These are phyloP conservation scores for Stemphylium lycopersici DNA, from an alignment of 2,329 filamentous ascomycete species.

Conservation along the genomic window DNA sequence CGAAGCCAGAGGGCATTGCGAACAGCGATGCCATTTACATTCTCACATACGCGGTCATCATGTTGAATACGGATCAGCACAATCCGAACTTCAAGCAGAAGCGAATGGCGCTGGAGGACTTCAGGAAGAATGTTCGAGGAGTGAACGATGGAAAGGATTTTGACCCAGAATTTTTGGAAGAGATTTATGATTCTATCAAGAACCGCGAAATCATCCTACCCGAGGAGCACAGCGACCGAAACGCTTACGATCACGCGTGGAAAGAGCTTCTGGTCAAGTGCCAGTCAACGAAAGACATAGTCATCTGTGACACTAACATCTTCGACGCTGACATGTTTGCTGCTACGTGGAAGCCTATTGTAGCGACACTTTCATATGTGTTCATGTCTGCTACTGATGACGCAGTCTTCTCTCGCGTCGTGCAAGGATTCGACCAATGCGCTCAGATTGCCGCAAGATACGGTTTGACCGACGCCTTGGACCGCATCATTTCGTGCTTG, in stretches of 20 bases:
- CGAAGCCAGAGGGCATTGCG: constrained; percentile 74
- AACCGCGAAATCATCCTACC: constrained; percentile 94
- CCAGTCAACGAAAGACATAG: constrained; percentile 72
- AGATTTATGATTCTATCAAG: constrained; percentile 90
- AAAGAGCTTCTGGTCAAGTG: constrained; percentile 90
- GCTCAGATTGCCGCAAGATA: constrained; percentile 90
- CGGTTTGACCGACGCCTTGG: constrained; percentile 80
- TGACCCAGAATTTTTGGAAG: constrained; percentile 77
- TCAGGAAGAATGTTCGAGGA: constrained; percentile 86
- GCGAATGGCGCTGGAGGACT: constrained; percentile 84
- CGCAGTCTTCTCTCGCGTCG: constrained; percentile 89
- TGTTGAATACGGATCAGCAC: constrained; percentile 96
- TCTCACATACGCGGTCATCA: constrained; percentile 93
- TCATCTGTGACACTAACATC: constrained; percentile 86
- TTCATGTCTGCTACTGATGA: constrained; percentile 99
- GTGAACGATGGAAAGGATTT: constrained; percentile 89
- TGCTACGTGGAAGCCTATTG: constrained; percentile 91
- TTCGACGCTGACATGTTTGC: constrained; percentile 98
- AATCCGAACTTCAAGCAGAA: constrained; percentile 87
- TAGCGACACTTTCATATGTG: constrained; percentile 94
- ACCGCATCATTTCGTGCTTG: constrained; percentile 89
- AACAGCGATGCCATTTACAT: constrained; percentile 90
- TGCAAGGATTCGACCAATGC: constrained; percentile 95
- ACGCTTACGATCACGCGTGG: constrained; percentile 98
- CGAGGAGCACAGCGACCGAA: constrained; percentile 95